Evolutionary conservation across 2,329 filamentous ascomycete species (phyloP), one percentile per base, ranked within the genome.

Genomic region (Colletotrichum sojae): DNA sequence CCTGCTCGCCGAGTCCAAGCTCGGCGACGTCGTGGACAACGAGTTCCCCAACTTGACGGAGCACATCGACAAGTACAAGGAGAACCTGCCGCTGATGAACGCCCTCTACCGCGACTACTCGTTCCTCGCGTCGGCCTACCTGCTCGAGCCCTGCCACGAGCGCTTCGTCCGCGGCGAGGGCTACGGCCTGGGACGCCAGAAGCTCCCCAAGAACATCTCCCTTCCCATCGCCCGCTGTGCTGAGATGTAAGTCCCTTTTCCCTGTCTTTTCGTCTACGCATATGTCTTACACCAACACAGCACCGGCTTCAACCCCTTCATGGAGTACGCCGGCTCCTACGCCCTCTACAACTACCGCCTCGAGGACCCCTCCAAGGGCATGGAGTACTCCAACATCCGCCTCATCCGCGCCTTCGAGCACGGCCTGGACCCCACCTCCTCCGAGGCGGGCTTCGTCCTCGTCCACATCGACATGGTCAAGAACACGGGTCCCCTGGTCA

Each of bases 391-490:
- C 74, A 92, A 92, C 83, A 85, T 98, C 25, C 92, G 94, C 12
- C 89, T 98, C 39, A 91, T 98, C 76, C 93, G 95, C 43, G 95
- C 94, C 25, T 98, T 98, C 75, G 95, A 98, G 82, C 89, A 92
- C 75, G 95, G 95, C 15, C 89, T 97, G 9, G 93, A 98, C 78
- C 93, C 93, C 0, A 87, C 87, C 39, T 97, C 94, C 3, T 97
- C 94, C 8, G 95, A 98, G 80, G 95, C 95, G 1, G 95, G 95
- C 57, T 98, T 98, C 78, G 94, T 98, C n/a, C 88, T 98, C 13
- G 95, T 96, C 5, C 95, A 98, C 79, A 91, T 98, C 59, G 94
- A 97, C 80, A 98, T 98, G 95, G 95, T 97, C 57, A 91, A 91
- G 77, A 90, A 97, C 80, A 95, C 94, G 0, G 92, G 92, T 0